Evolutionary conservation across 1,284 basidiomycete genomes (phyloP), one percentile per base, ranked within the genome.

Genomic region (Tetrapyrgos nigripes): DNA sequence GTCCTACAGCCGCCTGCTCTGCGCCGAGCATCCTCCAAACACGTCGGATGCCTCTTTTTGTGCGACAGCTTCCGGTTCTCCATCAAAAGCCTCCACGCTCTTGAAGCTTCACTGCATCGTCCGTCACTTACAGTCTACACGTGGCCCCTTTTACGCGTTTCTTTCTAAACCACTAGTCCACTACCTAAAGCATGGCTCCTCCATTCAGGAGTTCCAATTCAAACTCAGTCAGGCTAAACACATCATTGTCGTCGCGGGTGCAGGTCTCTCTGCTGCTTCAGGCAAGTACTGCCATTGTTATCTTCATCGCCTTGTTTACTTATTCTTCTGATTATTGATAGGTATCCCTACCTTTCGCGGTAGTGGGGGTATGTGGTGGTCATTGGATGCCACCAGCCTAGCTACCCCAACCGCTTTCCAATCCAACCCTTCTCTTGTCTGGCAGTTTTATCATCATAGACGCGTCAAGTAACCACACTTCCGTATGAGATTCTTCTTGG

Each of bases 391-490:
- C 1, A 79, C 79, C 57, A 73, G 71, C 24, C 75, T 90, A 8
- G 86, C 86, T n/a, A 87, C 85, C n/a, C 84, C 83, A 3, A 74
- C 79, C 63, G 85, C 83, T 1, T 91, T 89, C 70, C 47, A 60
- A 2, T 65, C 69, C n/a, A 78, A 85, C 62, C 87, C 85, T 0
- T 82, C 79, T 27, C 72, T 79, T 1, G 83, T 86, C 2, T 90
- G 88, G 88, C 85, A 88, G 64, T 89, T 90, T 69, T 89, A 89
- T 69, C 87, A 89, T 68, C 83, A 85, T 63, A 78, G 87, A 13
- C 73, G 87, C 59, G 81, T 85, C 69, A 76, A 69, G 85, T 87
- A 63, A 46, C 14, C 8, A 8, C 31, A 33, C 14, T 33, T 33
- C 8, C 14, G 14, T 33, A 33, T 14, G 31, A 8, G 31, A 33